These are phyloP conservation scores for Penicillium antarcticum DNA, from an alignment of 495 filamentous ascomycete genomes.

Conservation along the genomic window DNA sequence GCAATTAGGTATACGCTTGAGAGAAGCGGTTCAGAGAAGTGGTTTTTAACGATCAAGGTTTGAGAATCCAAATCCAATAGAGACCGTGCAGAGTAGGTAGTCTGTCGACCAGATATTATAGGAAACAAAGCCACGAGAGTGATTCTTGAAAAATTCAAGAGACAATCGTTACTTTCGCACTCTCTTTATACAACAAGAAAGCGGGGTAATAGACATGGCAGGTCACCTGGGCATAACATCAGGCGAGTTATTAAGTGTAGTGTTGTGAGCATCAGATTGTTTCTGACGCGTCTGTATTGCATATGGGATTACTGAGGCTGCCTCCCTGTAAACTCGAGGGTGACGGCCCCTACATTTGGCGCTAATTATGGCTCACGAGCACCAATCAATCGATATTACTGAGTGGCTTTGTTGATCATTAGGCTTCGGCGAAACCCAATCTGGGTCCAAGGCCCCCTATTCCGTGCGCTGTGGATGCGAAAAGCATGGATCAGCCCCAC, in stretches of 20 bases:
- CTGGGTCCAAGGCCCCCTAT: not conserved
- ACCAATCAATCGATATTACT: not conserved
- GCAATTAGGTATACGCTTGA: not conserved
- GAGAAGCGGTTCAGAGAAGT: conserved; percentile 1
- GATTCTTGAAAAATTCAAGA: not conserved
- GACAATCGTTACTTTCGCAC: conserved; percentile 2
- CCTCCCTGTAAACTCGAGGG: not conserved
- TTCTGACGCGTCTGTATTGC: not conserved
- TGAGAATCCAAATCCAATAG: not conserved
- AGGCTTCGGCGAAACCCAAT: conserved; percentile 1
- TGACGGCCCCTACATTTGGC: conserved; percentile 1
- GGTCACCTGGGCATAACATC: not conserved
- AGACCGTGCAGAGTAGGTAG: not conserved
- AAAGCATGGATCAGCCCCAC: no score
- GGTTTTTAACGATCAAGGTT: not conserved
- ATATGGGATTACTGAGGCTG: no score
- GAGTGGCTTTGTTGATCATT: not conserved
- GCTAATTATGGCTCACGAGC: not conserved
- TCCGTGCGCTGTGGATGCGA: not conserved
- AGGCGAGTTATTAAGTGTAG: not conserved
- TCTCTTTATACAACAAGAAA: not conserved
- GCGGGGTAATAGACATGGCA: not conserved
- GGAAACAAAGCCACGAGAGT: not conserved
- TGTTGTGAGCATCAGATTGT: not conserved
- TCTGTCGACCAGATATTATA: conserved; percentile 3